Conservation (phyloP, 2,329 filamentous ascomycete genomes). For the Colletotrichum sp. region DNA sequence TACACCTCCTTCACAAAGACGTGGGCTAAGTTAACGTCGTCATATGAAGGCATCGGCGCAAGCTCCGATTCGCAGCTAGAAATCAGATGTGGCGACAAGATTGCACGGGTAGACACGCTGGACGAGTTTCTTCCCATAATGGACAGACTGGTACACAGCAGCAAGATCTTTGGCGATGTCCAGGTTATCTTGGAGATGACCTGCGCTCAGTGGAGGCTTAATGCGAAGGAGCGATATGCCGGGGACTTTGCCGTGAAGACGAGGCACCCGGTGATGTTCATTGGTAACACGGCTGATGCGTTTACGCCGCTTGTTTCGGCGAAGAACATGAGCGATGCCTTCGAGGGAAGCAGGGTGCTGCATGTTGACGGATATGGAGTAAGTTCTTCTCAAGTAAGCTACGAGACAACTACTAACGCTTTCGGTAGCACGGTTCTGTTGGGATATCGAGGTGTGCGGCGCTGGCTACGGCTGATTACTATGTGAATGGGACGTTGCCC, state of each 20-base stretch:
- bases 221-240: conserved; percentile 38
- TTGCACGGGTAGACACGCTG: conserved; percentile 27
- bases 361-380: conserved; percentile 40
- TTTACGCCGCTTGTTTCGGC: conserved; percentile 43
- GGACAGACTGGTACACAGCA: conserved; percentile 26
- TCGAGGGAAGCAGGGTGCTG: conserved; percentile 41
- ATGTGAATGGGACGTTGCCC: conserved; percentile 21
- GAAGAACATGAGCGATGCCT: conserved; percentile 36
- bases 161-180: conserved; percentile 30
- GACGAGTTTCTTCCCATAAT: conserved; percentile 30
- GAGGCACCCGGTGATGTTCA: conserved; percentile 37
- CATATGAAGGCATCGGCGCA: neutral
- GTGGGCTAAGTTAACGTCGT: rapidly evolving
- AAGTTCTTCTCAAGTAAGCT: conserved; percentile 20
- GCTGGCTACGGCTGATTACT: conserved; percentile 19
- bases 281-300: conserved; percentile 41
- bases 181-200: conserved; percentile 17
- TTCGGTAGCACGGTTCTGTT: neutral
- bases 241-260: conserved; percentile 36
- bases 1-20: neutral
- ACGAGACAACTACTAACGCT: rapidly evolving
- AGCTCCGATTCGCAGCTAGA: conserved; percentile 17
- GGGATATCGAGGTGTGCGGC: conserved; percentile 15
- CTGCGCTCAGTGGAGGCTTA: conserved; percentile 43
- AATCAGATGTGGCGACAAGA: conserved; percentile 41